phyloP scores from a whole-genome alignment of 768 basidiomycete genomes.

The Mycena vulgaris region DNA sequence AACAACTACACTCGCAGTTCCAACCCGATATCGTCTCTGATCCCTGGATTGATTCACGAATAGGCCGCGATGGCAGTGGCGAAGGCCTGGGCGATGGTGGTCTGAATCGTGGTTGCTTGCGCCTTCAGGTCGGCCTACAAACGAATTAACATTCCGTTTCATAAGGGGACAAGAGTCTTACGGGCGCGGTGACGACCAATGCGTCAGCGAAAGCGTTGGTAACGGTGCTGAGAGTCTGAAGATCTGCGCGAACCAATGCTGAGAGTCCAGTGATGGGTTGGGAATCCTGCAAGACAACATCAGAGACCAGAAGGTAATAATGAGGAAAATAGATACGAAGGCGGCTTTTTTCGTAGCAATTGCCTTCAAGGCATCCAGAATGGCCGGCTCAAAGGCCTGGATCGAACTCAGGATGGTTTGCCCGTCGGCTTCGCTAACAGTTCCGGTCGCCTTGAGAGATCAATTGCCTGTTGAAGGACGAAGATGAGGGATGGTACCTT shows the following conservation, averaged over 20 bases:
- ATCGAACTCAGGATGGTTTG: slow-evolving; percentile 42
- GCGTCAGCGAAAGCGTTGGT: slow-evolving; percentile 43
- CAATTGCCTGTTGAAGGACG: neutral
- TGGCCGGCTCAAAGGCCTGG: slow-evolving; percentile 45
- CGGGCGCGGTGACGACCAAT: slow-evolving; percentile 47
- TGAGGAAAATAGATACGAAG: slow-evolving; percentile 32
- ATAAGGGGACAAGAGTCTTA: slow-evolving; percentile 24
- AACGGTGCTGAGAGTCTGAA: slow-evolving; percentile 41
- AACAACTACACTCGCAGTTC: no score
- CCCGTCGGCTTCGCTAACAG: slow-evolving; percentile 47
- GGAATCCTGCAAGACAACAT: slow-evolving; percentile 16
- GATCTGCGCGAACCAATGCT: slow-evolving; percentile 49
- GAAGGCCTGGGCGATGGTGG: slow-evolving; percentile 43
- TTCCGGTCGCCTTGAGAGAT: slow-evolving; percentile 38
- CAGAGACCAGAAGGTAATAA: neutral
- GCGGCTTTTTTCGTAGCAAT: slow-evolving; percentile 46
- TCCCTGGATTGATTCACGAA: neutral
- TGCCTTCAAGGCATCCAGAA: slow-evolving; percentile 40
- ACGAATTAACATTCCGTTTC: neutral
- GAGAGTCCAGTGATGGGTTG: slow-evolving; percentile 49
- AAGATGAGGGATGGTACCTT: slow-evolving; percentile 33
- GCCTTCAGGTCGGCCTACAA: slow-evolving; percentile 42
- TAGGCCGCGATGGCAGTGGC: slow-evolving; percentile 47
- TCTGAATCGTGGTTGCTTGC: slow-evolving; percentile 36
- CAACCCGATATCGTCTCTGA: no score